Conservation (phyloP, 306 rosid genomes). For the Corylus heterophylla region DNA sequence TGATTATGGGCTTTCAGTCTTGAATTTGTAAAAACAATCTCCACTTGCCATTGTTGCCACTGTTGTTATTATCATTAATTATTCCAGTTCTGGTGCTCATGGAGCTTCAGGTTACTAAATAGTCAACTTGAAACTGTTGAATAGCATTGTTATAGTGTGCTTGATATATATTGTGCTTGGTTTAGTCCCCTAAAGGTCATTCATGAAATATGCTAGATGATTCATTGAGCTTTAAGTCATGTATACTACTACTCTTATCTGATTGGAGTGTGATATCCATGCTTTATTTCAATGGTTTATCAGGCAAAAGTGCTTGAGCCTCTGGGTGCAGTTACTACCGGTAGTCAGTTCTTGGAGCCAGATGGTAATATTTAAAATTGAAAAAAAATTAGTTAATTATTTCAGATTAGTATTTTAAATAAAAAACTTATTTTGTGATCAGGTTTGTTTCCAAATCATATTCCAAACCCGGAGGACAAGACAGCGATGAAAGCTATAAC, state of each 20-base stretch:
- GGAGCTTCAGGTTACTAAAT: neutral
- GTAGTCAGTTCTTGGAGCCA: slow-evolving; percentile 99
- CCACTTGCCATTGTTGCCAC: neutral
- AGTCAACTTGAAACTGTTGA: neutral
- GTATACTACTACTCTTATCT: neutral
- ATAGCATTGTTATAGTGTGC: neutral
- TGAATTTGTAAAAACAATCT: neutral
- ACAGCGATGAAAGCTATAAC: slow-evolving; percentile 96
- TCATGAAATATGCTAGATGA: neutral
- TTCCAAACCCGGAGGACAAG: slow-evolving; percentile 97
- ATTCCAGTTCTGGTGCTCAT: neutral
- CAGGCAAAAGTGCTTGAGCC: slow-evolving; percentile 97
- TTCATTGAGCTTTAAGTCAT: slow-evolving; percentile 5
- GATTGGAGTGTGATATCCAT: slow-evolving; percentile 3
- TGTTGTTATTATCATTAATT: neutral
- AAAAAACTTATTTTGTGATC: slow-evolving; percentile 25
- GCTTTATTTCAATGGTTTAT: slow-evolving; percentile 32
- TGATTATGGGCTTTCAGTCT: neutral
- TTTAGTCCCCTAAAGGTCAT: neutral
- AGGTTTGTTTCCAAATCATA: slow-evolving; percentile 97
- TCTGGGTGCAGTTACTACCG: slow-evolving; percentile 82
- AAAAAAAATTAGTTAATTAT: slow-evolving; percentile 20
- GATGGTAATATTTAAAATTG: slow-evolving; percentile 63
- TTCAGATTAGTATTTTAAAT: slow-evolving; percentile 4
- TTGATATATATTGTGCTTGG: neutral